A percentile compares a stretch with the other conserved stretches of the same genome.
phyloP scores from a whole-genome alignment of 108 stramenopile genomes.

The Cyclotella baltica region DNA sequence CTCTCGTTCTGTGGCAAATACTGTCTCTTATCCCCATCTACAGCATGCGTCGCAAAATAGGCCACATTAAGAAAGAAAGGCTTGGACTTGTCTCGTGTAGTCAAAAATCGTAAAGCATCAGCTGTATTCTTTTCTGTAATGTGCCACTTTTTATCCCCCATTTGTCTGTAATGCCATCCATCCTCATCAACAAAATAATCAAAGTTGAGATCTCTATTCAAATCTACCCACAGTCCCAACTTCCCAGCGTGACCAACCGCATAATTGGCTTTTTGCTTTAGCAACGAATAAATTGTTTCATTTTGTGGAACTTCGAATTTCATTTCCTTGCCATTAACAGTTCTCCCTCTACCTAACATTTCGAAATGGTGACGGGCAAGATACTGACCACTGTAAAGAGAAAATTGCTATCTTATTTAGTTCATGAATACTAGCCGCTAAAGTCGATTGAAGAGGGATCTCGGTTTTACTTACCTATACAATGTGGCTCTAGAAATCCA shows the following conservation, averaged over 20 bases:
- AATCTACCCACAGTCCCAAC: conserved; percentile 51
- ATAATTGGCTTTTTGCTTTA: conserved; percentile 72
- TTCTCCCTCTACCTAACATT: conserved; percentile 52
- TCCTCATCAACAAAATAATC: conserved; percentile 54
- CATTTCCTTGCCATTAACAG: conserved; percentile 49
- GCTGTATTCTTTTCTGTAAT: conserved; percentile 74
- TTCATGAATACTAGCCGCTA: background rate
- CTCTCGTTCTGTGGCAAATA: conserved; percentile 67
- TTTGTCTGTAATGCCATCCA: conserved; percentile 53
- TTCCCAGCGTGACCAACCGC: conserved; percentile 77
- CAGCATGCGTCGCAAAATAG: conserved; percentile 84
- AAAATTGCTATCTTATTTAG: background rate
- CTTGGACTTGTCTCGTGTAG: conserved; percentile 56
- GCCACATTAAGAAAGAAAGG: conserved; percentile 79
- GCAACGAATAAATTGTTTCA: conserved; percentile 69
- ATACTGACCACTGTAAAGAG: conserved; percentile 54
- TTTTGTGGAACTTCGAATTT: conserved; percentile 64
- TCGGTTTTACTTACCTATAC: conserved; percentile 21
- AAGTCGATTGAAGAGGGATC: background rate
- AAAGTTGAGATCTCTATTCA: conserved; percentile 38
- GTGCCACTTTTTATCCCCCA: conserved; percentile 45
- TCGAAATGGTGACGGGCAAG: conserved; percentile 60
- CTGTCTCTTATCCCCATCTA: conserved; percentile 56
- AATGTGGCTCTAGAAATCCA: conserved; percentile 72
- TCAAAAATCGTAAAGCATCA: conserved; percentile 71